Conservation (phyloP, 768 basidiomycete genomes). For the Exidia glandulosa region DNA sequence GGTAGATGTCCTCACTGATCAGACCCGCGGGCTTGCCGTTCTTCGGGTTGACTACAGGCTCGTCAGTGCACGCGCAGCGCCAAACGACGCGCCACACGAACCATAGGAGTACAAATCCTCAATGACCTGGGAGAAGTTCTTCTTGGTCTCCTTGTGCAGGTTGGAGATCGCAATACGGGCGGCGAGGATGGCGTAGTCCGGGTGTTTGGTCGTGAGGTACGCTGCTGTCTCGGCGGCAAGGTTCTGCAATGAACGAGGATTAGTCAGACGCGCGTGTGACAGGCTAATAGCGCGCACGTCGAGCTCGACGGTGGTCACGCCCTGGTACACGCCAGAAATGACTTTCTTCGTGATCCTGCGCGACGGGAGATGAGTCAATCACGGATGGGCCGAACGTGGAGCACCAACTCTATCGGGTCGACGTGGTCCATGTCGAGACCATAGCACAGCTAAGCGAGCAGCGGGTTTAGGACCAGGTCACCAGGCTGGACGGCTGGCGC, state of each 20-base stretch:
- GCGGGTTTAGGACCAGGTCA: not conserved
- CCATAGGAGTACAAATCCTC: conserved; percentile 84
- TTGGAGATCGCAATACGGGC: conserved; percentile 98
- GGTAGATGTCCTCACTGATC: conserved; percentile 84
- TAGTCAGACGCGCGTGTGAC: not conserved
- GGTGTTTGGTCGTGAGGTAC: conserved; percentile 91
- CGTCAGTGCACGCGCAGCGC: not conserved
- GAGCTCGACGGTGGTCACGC: conserved; percentile 94
- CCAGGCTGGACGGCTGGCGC: not conserved
- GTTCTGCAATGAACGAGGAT: conserved; percentile 40
- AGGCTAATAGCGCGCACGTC: conserved; percentile 48
- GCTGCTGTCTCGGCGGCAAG: conserved; percentile 96
- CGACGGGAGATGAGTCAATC: not conserved
- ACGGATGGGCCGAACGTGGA: too few relatives aligned
- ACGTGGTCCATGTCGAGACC: conserved; percentile 88
- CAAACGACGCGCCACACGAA: conserved; percentile 24
- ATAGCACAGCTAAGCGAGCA: conserved; percentile 57
- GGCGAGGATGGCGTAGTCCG: conserved; percentile 96
- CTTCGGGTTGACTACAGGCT: conserved; percentile 76
- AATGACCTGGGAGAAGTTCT: conserved; percentile 88
- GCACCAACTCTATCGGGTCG: conserved; percentile 87
- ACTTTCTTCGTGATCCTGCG: conserved; percentile 83
- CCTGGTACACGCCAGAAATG: conserved; percentile 84
- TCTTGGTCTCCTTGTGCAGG: conserved; percentile 99
- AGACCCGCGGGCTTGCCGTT: conserved; percentile 77